Evolutionary conservation across 345 rosid genomes (phyloP).

Genomic region (Populus euphratica): DNA sequence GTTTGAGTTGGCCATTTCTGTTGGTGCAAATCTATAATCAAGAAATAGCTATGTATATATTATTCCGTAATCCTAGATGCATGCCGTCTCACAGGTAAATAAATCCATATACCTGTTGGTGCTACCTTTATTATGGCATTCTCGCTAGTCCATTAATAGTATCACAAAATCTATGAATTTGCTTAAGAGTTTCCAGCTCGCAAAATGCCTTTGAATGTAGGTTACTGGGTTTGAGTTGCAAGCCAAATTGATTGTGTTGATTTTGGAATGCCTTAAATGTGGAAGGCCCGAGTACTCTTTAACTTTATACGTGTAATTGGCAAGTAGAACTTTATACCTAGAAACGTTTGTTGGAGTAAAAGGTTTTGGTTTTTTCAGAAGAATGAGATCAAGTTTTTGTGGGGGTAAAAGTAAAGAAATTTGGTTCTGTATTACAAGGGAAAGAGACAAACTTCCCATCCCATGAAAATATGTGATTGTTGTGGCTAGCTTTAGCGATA

Average conservation of each 20-base stretch:
- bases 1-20: not conserved
- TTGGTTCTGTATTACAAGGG: not conserved
- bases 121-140: too few species aligned
- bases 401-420: not conserved
- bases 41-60: not conserved
- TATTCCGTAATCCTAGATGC: not conserved
- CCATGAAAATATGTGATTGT: not conserved
- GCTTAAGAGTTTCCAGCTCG: not conserved
- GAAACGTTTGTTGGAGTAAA: too few species aligned
- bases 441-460: not conserved
- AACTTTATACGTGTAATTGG: not conserved
- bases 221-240: not conserved
- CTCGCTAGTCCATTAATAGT: not conserved
- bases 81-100: not conserved
- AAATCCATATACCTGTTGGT: too few species aligned
- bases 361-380: too few species aligned
- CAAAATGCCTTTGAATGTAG: not conserved
- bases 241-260: too few species aligned
- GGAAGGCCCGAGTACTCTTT: too few species aligned
- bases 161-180: not conserved
- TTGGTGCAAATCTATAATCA: not conserved
- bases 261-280: too few species aligned
- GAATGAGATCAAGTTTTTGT: too few species aligned
- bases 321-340: not conserved
- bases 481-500: not conserved